phyloP scores from a whole-genome alignment of 371 early-diverging fungal genomes.

The Actinomortierella wolfii region DNA sequence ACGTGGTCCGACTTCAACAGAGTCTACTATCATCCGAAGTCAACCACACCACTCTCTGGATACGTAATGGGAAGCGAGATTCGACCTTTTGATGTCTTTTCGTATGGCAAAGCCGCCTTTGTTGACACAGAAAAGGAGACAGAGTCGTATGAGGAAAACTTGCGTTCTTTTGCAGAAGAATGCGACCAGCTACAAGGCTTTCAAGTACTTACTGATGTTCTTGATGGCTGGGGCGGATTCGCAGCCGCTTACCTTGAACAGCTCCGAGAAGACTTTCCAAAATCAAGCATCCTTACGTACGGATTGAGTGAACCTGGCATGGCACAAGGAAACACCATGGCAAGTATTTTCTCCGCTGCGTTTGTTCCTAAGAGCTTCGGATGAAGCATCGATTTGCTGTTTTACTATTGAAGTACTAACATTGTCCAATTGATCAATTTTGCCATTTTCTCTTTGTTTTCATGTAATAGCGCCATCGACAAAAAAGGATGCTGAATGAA shows the following conservation, averaged over 20 bases:
- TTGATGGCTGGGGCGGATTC: slow-evolving; percentile 83
- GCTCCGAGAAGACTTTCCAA: slow-evolving; percentile 79
- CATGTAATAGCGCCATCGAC: slow-evolving; percentile 41
- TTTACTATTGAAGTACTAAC: background rate
- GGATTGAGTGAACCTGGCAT: slow-evolving; percentile 50
- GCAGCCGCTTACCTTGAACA: slow-evolving; percentile 64
- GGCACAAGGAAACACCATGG: slow-evolving; percentile 34
- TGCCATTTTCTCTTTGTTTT: background rate
- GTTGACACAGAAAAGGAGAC: slow-evolving; percentile 63
- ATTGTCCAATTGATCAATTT: background rate
- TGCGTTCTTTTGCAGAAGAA: slow-evolving; percentile 83
- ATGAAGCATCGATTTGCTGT: background rate
- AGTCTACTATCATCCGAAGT: slow-evolving; percentile 75
- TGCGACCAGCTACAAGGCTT: slow-evolving; percentile 89
- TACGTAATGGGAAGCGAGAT: slow-evolving; percentile 70
- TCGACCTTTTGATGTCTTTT: slow-evolving; percentile 74
- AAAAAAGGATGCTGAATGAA: slow-evolving; percentile 53
- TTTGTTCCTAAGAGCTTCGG: background rate
- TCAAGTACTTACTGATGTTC: slow-evolving; percentile 73
- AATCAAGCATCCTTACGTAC: slow-evolving; percentile 70
- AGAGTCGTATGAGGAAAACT: slow-evolving; percentile 74
- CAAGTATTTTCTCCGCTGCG: slow-evolving; percentile 14
- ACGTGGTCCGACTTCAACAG: slow-evolving; percentile 87
- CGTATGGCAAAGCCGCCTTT: slow-evolving; percentile 73
- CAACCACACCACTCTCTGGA: slow-evolving; percentile 62